phyloP scores from a whole-genome alignment of 805 yeast genomes.

The Schizosaccharomyces osmophilus region DNA sequence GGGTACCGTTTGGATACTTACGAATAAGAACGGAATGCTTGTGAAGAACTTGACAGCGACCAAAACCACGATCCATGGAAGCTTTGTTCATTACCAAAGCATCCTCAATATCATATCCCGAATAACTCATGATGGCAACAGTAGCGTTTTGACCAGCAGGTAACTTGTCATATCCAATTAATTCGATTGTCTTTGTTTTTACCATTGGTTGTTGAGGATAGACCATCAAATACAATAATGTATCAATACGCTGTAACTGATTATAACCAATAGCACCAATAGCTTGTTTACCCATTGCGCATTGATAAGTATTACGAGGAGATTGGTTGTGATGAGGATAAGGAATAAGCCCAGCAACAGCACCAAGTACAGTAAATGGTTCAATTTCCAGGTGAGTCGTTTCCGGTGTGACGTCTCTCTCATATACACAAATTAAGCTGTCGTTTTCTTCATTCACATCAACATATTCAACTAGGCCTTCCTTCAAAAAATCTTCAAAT shows the following conservation, averaged over 20 bases:
- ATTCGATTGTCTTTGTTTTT: slow-evolving; percentile 84
- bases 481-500: slow-evolving; percentile 72
- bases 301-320: slow-evolving; percentile 77
- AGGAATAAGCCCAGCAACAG: slow-evolving; percentile 79
- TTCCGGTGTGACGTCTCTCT: slow-evolving; percentile 26
- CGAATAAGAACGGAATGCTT: slow-evolving; percentile 77
- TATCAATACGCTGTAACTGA: slow-evolving; percentile 86
- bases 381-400: slow-evolving; percentile 87
- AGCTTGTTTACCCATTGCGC: slow-evolving; percentile 98
- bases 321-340: slow-evolving; percentile 85
- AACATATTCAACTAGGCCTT: slow-evolving; percentile 78
- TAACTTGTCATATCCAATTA: slow-evolving; percentile 80
- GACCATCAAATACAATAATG: slow-evolving; percentile 81
- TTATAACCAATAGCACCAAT: slow-evolving; percentile 96
- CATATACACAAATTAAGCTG: slow-evolving; percentile 75
- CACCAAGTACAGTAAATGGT: slow-evolving; percentile 78
- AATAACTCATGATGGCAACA: slow-evolving; percentile 96
- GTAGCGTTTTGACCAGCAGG: slow-evolving; percentile 99
- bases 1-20: slow-evolving; percentile 79
- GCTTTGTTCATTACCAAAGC: slow-evolving; percentile 86
- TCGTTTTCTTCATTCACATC: slow-evolving; percentile 97
- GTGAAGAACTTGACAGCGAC: slow-evolving; percentile 85
- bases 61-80: slow-evolving; percentile 87
- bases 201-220: slow-evolving; percentile 99
- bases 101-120: slow-evolving; percentile 98